Conservation (phyloP, 306 rosid species). For the Vigna reflexopilosa region DNA sequence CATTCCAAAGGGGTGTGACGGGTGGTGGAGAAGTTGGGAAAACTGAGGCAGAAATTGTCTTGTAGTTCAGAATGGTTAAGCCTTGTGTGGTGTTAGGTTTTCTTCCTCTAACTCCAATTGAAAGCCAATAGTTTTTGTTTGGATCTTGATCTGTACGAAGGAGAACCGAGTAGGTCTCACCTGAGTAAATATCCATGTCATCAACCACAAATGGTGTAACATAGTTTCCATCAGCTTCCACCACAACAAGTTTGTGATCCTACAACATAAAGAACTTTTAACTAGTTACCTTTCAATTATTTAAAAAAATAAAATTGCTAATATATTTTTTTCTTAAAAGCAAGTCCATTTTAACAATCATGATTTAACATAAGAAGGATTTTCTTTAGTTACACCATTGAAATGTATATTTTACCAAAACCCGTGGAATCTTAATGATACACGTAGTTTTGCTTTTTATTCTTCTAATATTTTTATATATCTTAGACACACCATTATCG, state of each 20-base stretch:
- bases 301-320: too few relatives aligned
- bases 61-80: conserved; percentile 69
- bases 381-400: too few relatives aligned
- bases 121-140: conserved; percentile 74
- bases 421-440: too few relatives aligned
- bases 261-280: neutral
- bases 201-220: conserved; percentile 63
- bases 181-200: conserved; percentile 86
- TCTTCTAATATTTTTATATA: too few relatives aligned
- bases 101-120: conserved; percentile 73
- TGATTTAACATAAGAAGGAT: too few relatives aligned
- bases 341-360: too few relatives aligned
- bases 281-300: too few relatives aligned
- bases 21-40: conserved; percentile 73
- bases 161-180: conserved; percentile 83
- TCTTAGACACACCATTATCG: too few relatives aligned
- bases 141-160: conserved; percentile 74
- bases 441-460: too few relatives aligned
- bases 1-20: conserved; percentile 68
- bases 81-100: conserved; percentile 66
- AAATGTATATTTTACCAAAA: too few relatives aligned
- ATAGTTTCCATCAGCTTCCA: conserved; percentile 92
- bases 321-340: too few relatives aligned
- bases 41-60: conserved; percentile 56
- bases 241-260: conserved; percentile 82